Evolutionary conservation across 495 filamentous ascomycete genomes (phyloP).

Genomic region (Mytilinidion resinicola): DNA sequence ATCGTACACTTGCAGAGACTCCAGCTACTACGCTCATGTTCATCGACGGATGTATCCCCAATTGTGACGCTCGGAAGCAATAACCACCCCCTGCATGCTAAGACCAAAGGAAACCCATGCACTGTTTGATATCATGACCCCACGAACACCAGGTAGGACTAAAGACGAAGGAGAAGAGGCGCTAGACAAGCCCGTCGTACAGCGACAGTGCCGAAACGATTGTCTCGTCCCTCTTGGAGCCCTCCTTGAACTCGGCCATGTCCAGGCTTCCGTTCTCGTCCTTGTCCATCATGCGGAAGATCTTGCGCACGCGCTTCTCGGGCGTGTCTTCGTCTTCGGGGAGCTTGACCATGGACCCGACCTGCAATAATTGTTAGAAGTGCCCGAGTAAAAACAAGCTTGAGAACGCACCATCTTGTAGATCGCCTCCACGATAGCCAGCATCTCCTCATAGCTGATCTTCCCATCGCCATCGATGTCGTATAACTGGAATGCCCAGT

Average conservation of each 20-base stretch:
- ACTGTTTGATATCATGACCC: slow-evolving; percentile 1
- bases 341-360: slow-evolving; percentile 98
- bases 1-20: too few species aligned
- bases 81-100: slow-evolving; percentile 15
- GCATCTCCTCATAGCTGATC: slow-evolving; percentile 98
- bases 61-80: neutral
- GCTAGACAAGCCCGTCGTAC: slow-evolving; percentile 87
- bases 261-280: slow-evolving; percentile 92
- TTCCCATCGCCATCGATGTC: slow-evolving; percentile 98
- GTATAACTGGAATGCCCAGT: slow-evolving; percentile 99
- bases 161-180: slow-evolving; percentile 9
- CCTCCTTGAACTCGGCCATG: slow-evolving; percentile 97
- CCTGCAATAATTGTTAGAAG: slow-evolving; percentile 45
- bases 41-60: neutral
- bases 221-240: slow-evolving; percentile 97
- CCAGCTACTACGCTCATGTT: neutral
- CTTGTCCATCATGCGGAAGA: slow-evolving; percentile 99
- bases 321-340: slow-evolving; percentile 98
- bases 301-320: slow-evolving; percentile 95
- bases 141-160: slow-evolving; percentile 10
- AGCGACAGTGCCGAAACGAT: slow-evolving; percentile 95
- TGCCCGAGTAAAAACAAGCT: too few species aligned
- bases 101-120: slow-evolving; percentile 17
- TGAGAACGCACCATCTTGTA: slow-evolving; percentile 85
- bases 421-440: slow-evolving; percentile 96